A percentile compares a stretch with the other conserved stretches of the same genome.
These are phyloP conservation scores for Capillidium heterosporum DNA, from an alignment of 371 early-diverging fungal species.

Conservation along the genomic window DNA sequence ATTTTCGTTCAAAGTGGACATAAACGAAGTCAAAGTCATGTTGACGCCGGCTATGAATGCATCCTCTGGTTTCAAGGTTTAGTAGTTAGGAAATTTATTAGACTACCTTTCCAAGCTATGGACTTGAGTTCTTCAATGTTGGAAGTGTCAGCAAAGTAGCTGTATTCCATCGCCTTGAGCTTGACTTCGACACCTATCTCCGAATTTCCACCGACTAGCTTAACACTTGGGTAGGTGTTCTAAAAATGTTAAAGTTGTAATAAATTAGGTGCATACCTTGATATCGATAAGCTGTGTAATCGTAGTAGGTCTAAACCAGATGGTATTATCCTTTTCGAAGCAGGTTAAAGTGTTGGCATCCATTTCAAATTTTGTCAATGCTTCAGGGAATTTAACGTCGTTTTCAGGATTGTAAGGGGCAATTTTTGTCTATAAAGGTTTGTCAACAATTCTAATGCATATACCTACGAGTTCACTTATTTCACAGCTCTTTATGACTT, in stretches of 20 bases:
- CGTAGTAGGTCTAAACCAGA: conserved; percentile 44
- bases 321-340: conserved; percentile 15
- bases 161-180: conserved; percentile 43
- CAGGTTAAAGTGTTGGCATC: conserved; percentile 9
- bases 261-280: too few species aligned
- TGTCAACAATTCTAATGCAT: background rate
- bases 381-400: conserved; percentile 36
- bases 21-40: conserved; percentile 27
- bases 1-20: conserved; percentile 3
- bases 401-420: conserved; percentile 23
- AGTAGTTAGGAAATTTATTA: background rate
- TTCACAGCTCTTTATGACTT: background rate
- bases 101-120: conserved; percentile 11
- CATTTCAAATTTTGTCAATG: background rate
- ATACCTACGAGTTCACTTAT: background rate
- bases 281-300: conserved; percentile 24
- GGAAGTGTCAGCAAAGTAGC: conserved; percentile 30
- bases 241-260: conserved; percentile 13
- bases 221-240: conserved; percentile 32
- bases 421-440: background rate
- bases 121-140: conserved; percentile 41
- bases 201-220: conserved; percentile 60
- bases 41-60: conserved; percentile 21
- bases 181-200: too few species aligned
- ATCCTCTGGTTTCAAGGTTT: background rate